These are phyloP conservation scores for Chalciporus sp. DNA, from an alignment of 1,284 basidiomycete species.

Conservation along the genomic window DNA sequence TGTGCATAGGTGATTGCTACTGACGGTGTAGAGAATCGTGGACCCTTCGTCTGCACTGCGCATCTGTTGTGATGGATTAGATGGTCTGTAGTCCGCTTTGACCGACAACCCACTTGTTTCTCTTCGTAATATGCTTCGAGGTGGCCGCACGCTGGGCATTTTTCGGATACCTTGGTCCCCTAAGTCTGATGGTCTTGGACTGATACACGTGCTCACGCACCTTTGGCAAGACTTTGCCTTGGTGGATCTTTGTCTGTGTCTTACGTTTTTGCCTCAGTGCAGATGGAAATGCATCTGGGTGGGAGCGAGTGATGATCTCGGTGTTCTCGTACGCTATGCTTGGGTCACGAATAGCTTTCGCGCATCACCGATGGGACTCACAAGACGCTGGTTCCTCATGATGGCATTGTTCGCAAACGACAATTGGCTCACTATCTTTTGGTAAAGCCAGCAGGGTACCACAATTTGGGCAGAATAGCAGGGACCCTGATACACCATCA, in stretches of 20 bases:
- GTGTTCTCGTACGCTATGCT: slow-evolving; percentile 88
- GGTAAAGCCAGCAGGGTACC: slow-evolving; percentile 90
- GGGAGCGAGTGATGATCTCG: slow-evolving; percentile 87
- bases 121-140: slow-evolving; percentile 79
- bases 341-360: slow-evolving; percentile 1
- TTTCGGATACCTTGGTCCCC: slow-evolving; percentile 77
- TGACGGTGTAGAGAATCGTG: slow-evolving; percentile 79
- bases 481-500: slow-evolving; percentile 59
- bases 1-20: slow-evolving; percentile 26
- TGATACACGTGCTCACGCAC: slow-evolving; percentile 38
- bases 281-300: slow-evolving; percentile 94
- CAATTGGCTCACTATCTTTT: slow-evolving; percentile 71
- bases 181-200: not conserved
- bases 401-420: slow-evolving; percentile 88
- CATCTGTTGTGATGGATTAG: slow-evolving; percentile 47
- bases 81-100: not conserved
- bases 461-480: slow-evolving; percentile 93
- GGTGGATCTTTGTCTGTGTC: slow-evolving; percentile 85
- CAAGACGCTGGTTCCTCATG: slow-evolving; percentile 86
- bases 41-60: slow-evolving; percentile 91
- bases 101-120: slow-evolving; percentile 57
- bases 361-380: slow-evolving; percentile 41
- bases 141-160: slow-evolving; percentile 90
- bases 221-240: slow-evolving; percentile 74
- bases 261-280: slow-evolving; percentile 86